Percentiles rank a stretch among this genome's conserved stretches.
phyloP scores from a whole-genome alignment of 2,329 filamentous ascomycete genomes.

The Fusarium liriodendri region DNA sequence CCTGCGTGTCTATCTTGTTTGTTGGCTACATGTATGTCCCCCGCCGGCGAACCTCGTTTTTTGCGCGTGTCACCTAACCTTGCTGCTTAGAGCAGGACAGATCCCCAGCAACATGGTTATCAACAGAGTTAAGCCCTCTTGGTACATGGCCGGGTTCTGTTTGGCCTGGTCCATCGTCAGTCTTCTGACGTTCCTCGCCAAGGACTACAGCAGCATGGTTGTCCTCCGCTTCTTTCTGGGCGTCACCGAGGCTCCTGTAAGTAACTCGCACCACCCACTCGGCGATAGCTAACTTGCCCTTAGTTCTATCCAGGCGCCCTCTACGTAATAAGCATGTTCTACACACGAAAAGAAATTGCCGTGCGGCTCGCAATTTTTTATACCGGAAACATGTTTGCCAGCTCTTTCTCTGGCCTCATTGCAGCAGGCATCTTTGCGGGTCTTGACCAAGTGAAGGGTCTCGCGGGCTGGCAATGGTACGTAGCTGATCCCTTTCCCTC shows the following conservation, averaged over 20 bases:
- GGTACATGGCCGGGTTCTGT: constrained; percentile 54
- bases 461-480: constrained; percentile 47
- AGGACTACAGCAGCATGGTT: constrained; percentile 56
- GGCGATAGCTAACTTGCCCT: accelerated
- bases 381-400: constrained; percentile 50
- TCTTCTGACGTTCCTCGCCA: constrained; percentile 53
- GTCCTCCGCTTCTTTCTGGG: constrained; percentile 55
- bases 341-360: constrained; percentile 61
- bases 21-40: constrained; percentile 48
- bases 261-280: background rate
- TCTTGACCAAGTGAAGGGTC: constrained; percentile 38
- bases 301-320: constrained; percentile 49
- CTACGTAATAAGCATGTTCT: constrained; percentile 62
- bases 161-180: constrained; percentile 55
- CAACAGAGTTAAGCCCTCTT: constrained; percentile 54
- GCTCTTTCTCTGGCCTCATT: constrained; percentile 57
- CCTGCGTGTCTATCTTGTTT: constrained; percentile 50
- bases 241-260: constrained; percentile 52
- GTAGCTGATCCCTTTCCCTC: background rate
- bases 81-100: constrained; percentile 33
- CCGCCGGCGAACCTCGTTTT: background rate
- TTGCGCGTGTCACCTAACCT: background rate
- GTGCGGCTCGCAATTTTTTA: constrained; percentile 57
- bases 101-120: constrained; percentile 55
- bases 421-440: constrained; percentile 54